These are phyloP conservation scores for Juglanconis juglandina DNA, from an alignment of 2,329 filamentous ascomycete genomes.

Conservation along the genomic window DNA sequence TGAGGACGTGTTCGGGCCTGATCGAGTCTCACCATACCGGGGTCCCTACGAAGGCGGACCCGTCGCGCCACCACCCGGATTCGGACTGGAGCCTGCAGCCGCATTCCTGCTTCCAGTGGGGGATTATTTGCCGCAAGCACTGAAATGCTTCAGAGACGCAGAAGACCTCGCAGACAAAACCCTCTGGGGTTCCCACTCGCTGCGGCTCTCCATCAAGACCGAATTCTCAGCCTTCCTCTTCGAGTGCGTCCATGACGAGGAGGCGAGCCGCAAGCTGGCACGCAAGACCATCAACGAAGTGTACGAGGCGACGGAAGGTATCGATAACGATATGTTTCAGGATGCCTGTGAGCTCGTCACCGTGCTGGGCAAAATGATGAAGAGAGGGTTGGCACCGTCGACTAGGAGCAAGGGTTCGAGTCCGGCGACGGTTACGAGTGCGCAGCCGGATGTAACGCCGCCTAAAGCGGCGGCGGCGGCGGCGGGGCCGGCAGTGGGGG, in stretches of 20 bases:
- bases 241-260: conserved; percentile 82
- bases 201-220: conserved; percentile 84
- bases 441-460: background rate
- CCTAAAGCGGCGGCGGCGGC: background rate
- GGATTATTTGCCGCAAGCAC: conserved; percentile 80
- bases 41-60: conserved; percentile 49
- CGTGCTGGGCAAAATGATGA: conserved; percentile 84
- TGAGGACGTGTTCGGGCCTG: conserved; percentile 19
- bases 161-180: conserved; percentile 69
- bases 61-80: conserved; percentile 55
- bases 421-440: conserved; percentile 20
- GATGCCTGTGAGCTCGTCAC: conserved; percentile 87
- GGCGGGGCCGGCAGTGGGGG: background rate
- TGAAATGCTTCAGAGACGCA: conserved; percentile 76
- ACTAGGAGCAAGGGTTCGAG: conserved; percentile 32
- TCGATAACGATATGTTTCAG: conserved; percentile 93
- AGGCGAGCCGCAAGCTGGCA: conserved; percentile 72
- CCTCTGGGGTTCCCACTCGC: conserved; percentile 82
- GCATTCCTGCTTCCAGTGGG: conserved; percentile 76
- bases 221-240: conserved; percentile 92
- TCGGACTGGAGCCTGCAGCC: conserved; percentile 49
- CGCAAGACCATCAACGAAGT: conserved; percentile 84
- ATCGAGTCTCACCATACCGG: background rate
- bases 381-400: conserved; percentile 52
- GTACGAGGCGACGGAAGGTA: conserved; percentile 84